Percentiles rank a stretch among this genome's conserved stretches.
Conservation (phyloP, 441 rosid species). For the Aleurites moluccanus region DNA sequence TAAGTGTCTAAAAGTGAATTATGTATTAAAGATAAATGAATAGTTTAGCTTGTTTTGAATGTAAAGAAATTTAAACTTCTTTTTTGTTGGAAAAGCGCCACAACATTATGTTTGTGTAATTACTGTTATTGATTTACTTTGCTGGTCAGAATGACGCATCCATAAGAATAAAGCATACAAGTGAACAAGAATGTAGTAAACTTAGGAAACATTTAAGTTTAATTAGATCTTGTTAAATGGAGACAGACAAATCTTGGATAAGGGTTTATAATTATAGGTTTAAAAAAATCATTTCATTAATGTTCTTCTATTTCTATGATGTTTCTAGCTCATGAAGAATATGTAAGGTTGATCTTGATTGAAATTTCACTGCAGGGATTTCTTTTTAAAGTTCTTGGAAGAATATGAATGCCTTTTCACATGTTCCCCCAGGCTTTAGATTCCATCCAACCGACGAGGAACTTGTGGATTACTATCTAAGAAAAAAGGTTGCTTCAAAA, state of each 20-base stretch:
- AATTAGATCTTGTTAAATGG: background rate
- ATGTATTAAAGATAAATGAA: conserved; percentile 7
- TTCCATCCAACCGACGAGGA: conserved; percentile 99
- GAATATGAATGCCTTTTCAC: conserved; percentile 75
- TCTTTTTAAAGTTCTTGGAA: conserved; percentile 7
- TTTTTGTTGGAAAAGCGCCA: conserved; percentile 6
- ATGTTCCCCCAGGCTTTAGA: conserved; percentile 98
- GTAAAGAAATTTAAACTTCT: conserved; percentile 17
- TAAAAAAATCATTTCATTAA: background rate
- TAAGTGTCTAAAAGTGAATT: conserved; percentile 12
- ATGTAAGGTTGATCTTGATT: background rate
- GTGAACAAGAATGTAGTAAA: background rate
- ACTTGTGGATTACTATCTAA: conserved; percentile 94
- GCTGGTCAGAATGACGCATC: conserved; percentile 5
- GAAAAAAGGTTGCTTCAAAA: conserved; percentile 88
- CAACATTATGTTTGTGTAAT: conserved; percentile 5
- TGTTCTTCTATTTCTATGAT: background rate
- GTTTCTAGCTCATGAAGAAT: too few relatives aligned
- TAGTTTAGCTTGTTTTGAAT: conserved; percentile 11
- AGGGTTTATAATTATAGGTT: background rate
- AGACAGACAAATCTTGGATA: background rate
- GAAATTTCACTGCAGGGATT: conserved; percentile 35
- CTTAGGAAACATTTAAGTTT: conserved; percentile 4
- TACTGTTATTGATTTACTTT: too few relatives aligned
- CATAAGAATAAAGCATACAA: background rate